Percentiles rank a stretch among this genome's conserved stretches.
phyloP scores from a whole-genome alignment of 75 land plant species.

The Chamaecyparis obtusa region DNA sequence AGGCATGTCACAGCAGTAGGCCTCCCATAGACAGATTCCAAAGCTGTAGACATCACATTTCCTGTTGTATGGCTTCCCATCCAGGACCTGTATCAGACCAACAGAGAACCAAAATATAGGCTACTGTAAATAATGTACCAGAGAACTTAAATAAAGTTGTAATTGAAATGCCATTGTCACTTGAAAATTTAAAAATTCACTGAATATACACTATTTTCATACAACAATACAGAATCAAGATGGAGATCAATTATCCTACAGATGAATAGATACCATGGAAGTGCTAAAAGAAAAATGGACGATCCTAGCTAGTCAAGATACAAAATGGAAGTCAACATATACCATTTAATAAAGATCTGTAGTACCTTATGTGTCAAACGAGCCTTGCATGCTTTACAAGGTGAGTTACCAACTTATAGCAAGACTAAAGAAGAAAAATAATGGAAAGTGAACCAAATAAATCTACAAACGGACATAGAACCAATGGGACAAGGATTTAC shows the following conservation, averaged over 20 bases:
- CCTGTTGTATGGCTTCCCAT: constrained; percentile 92
- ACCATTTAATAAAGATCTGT: not conserved
- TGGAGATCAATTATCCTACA: not conserved
- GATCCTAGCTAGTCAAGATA: not conserved
- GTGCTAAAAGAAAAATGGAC: not conserved
- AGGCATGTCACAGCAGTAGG: constrained; percentile 98
- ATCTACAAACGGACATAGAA: not conserved
- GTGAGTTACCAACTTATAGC: not conserved
- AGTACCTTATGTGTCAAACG: not conserved
- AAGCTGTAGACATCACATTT: constrained; percentile 99
- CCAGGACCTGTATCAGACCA: constrained; percentile 61
- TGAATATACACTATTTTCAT: not conserved
- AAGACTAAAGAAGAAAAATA: not conserved
- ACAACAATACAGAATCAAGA: not conserved
- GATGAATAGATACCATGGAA: not conserved
- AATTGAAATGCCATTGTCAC: not conserved
- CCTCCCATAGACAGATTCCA: constrained; percentile 96
- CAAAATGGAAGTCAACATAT: not conserved
- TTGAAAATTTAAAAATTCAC: not conserved
- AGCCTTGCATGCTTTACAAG: not conserved
- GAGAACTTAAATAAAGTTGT: not conserved
- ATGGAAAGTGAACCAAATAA: not conserved
- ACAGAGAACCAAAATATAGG: not conserved
- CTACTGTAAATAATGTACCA: not conserved
- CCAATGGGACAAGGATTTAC: not conserved